Conservation (phyloP, 202 grass and related monocot species). For the Hordeum pubiflorum region DNA sequence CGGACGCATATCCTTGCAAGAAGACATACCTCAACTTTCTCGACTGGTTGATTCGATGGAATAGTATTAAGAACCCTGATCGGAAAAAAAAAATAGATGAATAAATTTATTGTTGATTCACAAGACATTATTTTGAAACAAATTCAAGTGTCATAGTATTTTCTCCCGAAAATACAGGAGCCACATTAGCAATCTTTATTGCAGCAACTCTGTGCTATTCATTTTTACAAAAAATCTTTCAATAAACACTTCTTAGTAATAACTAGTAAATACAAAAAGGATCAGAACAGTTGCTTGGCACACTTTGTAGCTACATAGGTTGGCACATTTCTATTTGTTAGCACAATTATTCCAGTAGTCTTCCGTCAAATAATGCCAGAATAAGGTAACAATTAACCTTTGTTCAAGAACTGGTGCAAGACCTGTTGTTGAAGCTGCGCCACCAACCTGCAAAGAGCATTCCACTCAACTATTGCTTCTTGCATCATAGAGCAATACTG, state of each 20-base stretch:
- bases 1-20: not conserved
- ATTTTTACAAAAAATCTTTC: not conserved
- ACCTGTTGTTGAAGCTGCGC: constrained; percentile 61
- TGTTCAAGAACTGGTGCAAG: constrained; percentile 80
- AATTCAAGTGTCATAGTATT: not conserved
- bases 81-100: constrained; percentile 11
- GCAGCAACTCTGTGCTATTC: not conserved
- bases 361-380: constrained; percentile 2
- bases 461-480: not conserved
- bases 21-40: constrained; percentile 72
- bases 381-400: constrained; percentile 44
- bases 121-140: not conserved
- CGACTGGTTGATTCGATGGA: constrained; percentile 79
- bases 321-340: not conserved
- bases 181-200: not conserved
- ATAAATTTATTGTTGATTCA: not conserved
- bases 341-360: constrained; percentile 3
- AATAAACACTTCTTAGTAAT: not conserved
- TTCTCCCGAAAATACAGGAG: not conserved
- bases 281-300: not conserved
- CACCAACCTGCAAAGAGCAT: constrained; percentile 65
- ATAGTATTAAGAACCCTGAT: constrained; percentile 81
- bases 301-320: not conserved
- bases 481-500: not conserved
- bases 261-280: not conserved